phyloP scores from a whole-genome alignment of 305 asterid species.

The Fraxinus platypoda region DNA sequence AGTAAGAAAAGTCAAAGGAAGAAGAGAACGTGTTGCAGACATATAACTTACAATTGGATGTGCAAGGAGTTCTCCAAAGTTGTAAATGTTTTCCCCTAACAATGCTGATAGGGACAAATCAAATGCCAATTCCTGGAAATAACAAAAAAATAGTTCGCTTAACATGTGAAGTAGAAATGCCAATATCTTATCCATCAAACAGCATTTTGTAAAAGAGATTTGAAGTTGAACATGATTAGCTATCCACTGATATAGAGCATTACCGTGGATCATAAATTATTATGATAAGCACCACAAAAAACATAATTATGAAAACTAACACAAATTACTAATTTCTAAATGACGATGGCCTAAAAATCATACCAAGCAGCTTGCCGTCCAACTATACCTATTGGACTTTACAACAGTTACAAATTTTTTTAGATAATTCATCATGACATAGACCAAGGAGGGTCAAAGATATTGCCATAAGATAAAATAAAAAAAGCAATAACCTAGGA shows the following conservation, averaged over 20 bases:
- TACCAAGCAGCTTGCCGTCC: background rate
- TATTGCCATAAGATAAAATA: background rate
- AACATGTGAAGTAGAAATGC: constrained; percentile 9
- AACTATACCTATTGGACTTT: background rate
- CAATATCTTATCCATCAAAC: background rate
- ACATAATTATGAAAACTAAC: background rate
- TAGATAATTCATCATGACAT: background rate
- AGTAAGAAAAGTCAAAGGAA: background rate
- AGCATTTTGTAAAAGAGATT: background rate
- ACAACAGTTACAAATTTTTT: background rate
- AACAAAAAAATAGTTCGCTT: constrained; percentile 16
- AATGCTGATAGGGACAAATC: constrained; percentile 87
- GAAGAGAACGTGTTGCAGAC: background rate
- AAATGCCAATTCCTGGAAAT: constrained; percentile 79
- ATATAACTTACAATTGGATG: constrained; percentile 82
- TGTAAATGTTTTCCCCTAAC: constrained; percentile 95
- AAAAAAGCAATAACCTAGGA: background rate
- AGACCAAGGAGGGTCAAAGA: background rate
- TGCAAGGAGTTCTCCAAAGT: constrained; percentile 95
- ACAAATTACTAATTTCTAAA: background rate
- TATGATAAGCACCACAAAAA: background rate
- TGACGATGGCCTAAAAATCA: background rate
- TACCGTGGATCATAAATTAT: background rate
- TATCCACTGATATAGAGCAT: background rate
- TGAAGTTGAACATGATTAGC: background rate